Evolutionary conservation across 140 eudicot genomes (phyloP).

Genomic region (Senecio squalidus): DNA sequence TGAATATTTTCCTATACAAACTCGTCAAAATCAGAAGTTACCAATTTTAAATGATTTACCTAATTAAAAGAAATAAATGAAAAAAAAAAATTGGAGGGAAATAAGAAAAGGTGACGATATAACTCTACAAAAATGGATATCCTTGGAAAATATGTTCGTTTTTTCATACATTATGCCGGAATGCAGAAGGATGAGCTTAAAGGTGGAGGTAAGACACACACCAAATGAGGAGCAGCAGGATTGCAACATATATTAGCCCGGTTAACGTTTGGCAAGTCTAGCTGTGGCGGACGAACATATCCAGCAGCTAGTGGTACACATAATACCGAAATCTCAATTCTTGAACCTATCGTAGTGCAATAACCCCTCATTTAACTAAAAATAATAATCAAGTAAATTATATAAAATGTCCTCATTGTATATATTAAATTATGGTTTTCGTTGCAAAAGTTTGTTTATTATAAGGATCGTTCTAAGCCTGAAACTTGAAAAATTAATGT

Average conservation of each 20-base stretch:
- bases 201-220: conserved; percentile 84
- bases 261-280: conserved; percentile 65
- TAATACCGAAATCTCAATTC: conserved; percentile 69
- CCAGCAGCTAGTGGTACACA: conserved; percentile 94
- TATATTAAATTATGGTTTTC: no score
- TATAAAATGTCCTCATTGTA: neutral
- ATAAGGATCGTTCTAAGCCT: no score
- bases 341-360: conserved; percentile 54
- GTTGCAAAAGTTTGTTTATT: no score
- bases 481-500: no score
- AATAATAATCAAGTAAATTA: no score
- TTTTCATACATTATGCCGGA: conserved; percentile 45
- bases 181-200: conserved; percentile 88
- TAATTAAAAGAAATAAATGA: no score
- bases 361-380: neutral
- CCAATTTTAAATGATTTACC: no score
- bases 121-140: neutral
- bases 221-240: conserved; percentile 94
- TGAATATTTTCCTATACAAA: no score
- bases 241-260: conserved; percentile 80
- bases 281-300: conserved; percentile 88
- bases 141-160: neutral
- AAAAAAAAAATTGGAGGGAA: no score
- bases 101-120: no score
- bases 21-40: no score